Evolutionary conservation across 306 rosid genomes (phyloP).

Genomic region (Cyclanthera cordifolia): DNA sequence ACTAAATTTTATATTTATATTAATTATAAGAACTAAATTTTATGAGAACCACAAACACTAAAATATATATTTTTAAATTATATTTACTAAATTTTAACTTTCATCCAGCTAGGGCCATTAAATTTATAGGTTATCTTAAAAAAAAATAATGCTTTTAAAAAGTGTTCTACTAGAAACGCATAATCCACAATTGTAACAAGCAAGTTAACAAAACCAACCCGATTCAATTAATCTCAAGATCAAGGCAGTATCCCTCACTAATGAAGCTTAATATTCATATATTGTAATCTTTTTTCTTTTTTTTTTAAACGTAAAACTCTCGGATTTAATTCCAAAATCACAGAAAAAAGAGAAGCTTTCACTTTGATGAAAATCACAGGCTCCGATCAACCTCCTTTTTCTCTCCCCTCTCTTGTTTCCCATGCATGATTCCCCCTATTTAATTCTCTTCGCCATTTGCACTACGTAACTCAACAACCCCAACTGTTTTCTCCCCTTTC

Average conservation of each 20-base stretch:
- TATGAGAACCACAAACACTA: too few species aligned
- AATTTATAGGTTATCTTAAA: too few species aligned
- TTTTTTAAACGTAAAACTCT: not conserved
- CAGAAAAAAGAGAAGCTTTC: not conserved
- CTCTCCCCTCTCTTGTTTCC: slow-evolving; percentile 9
- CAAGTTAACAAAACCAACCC: not conserved
- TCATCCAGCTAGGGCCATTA: too few species aligned
- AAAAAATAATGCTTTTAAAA: too few species aligned
- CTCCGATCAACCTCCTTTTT: not conserved
- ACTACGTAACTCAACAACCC: slow-evolving; percentile 10
- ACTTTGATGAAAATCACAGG: slow-evolving; percentile 14
- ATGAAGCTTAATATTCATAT: too few species aligned
- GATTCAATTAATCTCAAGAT: not conserved
- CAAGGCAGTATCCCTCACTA: too few species aligned
- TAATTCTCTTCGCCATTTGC: slow-evolving; percentile 24
- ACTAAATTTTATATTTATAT: too few species aligned
- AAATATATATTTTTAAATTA: too few species aligned
- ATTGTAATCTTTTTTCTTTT: too few species aligned
- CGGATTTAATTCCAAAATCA: not conserved
- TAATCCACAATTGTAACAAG: not conserved
- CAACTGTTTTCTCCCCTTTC: not conserved
- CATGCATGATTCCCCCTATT: slow-evolving; percentile 21
- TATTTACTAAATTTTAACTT: too few species aligned
- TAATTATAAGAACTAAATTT: too few species aligned
- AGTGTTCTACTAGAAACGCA: not conserved